Evolutionary conservation across 257 asterid species (phyloP).

Genomic region (Capsicum chinense): DNA sequence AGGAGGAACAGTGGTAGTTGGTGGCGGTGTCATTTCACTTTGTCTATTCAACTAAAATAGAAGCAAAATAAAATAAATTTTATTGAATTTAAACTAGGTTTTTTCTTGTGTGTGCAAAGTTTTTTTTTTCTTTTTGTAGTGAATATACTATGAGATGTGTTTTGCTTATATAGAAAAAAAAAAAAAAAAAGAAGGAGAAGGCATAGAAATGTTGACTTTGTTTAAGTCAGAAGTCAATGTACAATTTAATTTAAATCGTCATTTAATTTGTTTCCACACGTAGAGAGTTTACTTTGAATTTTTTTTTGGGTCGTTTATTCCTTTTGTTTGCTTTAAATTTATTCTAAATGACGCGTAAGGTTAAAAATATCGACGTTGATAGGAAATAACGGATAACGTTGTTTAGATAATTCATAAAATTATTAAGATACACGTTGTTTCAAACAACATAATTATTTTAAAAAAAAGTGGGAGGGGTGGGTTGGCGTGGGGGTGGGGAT

Average conservation of each 20-base stretch:
- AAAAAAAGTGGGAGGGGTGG: too few species aligned
- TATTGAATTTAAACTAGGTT: background rate
- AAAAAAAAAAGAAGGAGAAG: background rate
- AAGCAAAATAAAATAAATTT: background rate
- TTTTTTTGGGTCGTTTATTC: too few species aligned
- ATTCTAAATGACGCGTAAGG: background rate
- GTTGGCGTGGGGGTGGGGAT: too few species aligned
- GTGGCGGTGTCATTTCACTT: conserved; percentile 35
- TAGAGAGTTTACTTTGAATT: too few species aligned
- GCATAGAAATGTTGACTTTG: background rate
- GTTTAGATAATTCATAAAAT: too few species aligned
- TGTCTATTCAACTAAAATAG: background rate
- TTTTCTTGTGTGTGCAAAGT: background rate
- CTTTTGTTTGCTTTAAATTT: too few species aligned
- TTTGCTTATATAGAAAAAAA: background rate
- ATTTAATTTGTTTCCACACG: background rate
- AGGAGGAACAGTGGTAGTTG: conserved; percentile 40
- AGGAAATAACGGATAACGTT: too few species aligned
- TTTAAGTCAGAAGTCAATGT: background rate
- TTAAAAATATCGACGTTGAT: too few species aligned
- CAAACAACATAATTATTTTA: too few species aligned
- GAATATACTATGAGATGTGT: background rate
- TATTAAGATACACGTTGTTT: too few species aligned
- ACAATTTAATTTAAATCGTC: background rate
- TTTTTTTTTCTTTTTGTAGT: background rate